Evolutionary conservation across 1,139 yeast genomes (phyloP).

Genomic region (Geotrichum citri-aurantii): DNA sequence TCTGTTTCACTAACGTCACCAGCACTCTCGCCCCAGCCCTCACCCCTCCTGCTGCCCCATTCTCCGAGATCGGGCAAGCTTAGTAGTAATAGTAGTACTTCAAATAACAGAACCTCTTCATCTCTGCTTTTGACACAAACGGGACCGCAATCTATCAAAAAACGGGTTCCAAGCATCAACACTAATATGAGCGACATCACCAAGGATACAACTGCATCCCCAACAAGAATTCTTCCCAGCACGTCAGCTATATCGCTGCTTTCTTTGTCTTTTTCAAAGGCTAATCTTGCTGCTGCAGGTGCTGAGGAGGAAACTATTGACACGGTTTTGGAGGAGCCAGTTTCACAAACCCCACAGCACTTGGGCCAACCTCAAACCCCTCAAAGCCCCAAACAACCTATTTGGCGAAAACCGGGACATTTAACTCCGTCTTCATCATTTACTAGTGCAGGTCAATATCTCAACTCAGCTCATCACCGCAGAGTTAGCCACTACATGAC

Average conservation of each 20-base stretch:
- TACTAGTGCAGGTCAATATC: constrained; percentile 16
- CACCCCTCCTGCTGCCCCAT: constrained; percentile 18
- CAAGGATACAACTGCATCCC: constrained; percentile 4
- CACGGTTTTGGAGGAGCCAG: constrained; percentile 8
- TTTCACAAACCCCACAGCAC: constrained; percentile 1
- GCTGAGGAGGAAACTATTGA: constrained; percentile 2
- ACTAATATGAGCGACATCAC: constrained; percentile 1
- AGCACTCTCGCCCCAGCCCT: constrained; percentile 17
- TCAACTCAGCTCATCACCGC: constrained; percentile 19
- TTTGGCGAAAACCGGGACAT: constrained; percentile 10
- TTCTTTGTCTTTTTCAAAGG: constrained; percentile 18
- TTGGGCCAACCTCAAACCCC: constrained; percentile 5
- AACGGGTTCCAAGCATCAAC: constrained; percentile 7
- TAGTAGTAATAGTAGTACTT: background rate
- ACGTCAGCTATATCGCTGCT: constrained; percentile 18
- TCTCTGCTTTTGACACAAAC: background rate
- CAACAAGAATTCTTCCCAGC: constrained; percentile 14
- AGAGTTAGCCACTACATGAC: constrained; percentile 19
- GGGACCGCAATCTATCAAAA: background rate
- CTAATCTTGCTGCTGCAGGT: background rate
- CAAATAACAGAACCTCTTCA: background rate
- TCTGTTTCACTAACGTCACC: constrained; percentile 12
- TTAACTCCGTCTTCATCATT: constrained; percentile 12
- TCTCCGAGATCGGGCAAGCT: constrained; percentile 13
- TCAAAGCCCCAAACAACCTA: constrained; percentile 11